Evolutionary conservation across 2,329 filamentous ascomycete genomes (phyloP).

Genomic region (Celoporthe dispersa): DNA sequence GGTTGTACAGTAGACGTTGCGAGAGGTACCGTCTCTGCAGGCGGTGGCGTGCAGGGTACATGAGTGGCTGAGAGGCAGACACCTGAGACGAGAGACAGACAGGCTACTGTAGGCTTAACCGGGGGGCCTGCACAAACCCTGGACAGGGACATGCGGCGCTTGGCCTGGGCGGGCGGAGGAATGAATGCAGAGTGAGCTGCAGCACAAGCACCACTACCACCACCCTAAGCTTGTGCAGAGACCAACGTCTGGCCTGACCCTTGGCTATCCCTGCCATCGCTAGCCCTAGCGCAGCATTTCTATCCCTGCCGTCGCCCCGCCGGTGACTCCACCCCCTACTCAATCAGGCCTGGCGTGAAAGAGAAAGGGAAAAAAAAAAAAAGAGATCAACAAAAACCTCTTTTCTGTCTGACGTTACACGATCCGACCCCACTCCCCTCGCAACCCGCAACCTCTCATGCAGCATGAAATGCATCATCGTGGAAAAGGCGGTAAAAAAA

Average conservation of each 20-base stretch:
- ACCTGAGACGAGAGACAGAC: slow-evolving; percentile 12
- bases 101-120: neutral
- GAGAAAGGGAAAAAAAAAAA: neutral
- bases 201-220: neutral
- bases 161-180: neutral
- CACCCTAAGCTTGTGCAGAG: neutral
- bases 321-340: neutral
- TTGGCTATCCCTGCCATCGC: neutral
- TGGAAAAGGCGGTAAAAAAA: slow-evolving; percentile 18
- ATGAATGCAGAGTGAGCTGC: slow-evolving; percentile 10
- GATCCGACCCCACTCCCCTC: neutral
- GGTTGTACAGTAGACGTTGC: neutral
- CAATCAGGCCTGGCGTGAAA: slow-evolving; percentile 1
- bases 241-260: neutral
- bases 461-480: slow-evolving; percentile 18
- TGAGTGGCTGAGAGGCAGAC: neutral
- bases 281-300: neutral
- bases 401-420: neutral
- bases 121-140: neutral
- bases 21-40: neutral
- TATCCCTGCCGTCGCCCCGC: neutral
- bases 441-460: slow-evolving; percentile 3
- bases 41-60: neutral
- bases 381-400: neutral
- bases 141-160: neutral